phyloP scores from a whole-genome alignment of 345 rosid genomes.

The Alliaria petiolata region DNA sequence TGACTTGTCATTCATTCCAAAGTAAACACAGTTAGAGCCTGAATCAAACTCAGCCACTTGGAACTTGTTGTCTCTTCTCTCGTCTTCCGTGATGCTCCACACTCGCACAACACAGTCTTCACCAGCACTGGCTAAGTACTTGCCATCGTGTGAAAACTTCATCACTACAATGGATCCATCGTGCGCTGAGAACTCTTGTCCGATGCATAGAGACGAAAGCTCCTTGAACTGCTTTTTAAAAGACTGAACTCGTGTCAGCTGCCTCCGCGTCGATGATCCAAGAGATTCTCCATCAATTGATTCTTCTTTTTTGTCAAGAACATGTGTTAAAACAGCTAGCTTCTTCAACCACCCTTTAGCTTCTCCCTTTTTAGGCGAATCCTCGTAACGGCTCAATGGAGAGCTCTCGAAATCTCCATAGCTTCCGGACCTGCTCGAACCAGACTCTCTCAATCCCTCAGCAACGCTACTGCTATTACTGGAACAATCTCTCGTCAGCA shows the following conservation, averaged over 20 bases:
- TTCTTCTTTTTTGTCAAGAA: constrained; percentile 32
- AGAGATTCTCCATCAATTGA: constrained; percentile 34
- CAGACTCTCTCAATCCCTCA: constrained; percentile 33
- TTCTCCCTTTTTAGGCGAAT: constrained; percentile 25
- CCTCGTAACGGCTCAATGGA: constrained; percentile 15
- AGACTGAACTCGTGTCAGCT: constrained; percentile 43
- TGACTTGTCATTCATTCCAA: constrained; percentile 48
- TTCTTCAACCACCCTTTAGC: constrained; percentile 53
- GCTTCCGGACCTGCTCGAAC: constrained; percentile 41
- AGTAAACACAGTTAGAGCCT: constrained; percentile 39
- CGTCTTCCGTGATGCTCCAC: constrained; percentile 65
- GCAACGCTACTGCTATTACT: constrained; percentile 30
- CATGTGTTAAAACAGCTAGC: constrained; percentile 37
- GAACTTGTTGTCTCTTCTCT: constrained; percentile 39
- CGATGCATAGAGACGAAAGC: constrained; percentile 59
- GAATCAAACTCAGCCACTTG: constrained; percentile 47
- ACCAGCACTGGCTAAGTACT: constrained; percentile 69
- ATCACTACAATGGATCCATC: constrained; percentile 64
- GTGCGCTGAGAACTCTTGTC: constrained; percentile 73
- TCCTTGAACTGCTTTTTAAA: constrained; percentile 55
- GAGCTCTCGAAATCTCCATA: constrained; percentile 46
- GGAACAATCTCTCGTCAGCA: constrained; percentile 32
- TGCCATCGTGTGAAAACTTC: constrained; percentile 77
- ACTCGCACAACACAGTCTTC: constrained; percentile 68
- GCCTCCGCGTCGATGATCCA: constrained; percentile 28